phyloP scores from a whole-genome alignment of 73 alveolate genomes.

The Diophrys sp. region DNA sequence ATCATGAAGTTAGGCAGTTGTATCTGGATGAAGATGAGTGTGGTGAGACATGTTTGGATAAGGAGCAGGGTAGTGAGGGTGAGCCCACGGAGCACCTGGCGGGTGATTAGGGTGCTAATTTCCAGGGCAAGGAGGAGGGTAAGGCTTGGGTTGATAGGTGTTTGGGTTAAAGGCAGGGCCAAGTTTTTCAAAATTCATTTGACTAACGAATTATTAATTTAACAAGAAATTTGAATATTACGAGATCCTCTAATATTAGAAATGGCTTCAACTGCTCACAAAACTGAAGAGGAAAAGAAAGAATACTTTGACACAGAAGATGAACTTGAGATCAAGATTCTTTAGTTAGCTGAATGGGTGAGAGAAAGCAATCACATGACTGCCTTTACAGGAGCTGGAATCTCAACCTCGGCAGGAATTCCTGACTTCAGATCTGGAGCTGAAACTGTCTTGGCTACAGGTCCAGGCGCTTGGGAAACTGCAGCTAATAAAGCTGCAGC shows the following conservation, averaged over 20 bases:
- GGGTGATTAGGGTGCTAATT: not conserved
- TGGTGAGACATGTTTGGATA: too few relatives aligned
- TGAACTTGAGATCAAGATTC: constrained; percentile 62
- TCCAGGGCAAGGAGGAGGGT: not conserved
- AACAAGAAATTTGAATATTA: too few relatives aligned
- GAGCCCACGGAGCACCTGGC: not conserved
- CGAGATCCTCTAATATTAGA: too few relatives aligned
- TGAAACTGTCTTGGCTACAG: constrained; percentile 73
- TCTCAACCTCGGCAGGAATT: constrained; percentile 92
- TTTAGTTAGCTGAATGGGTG: constrained; percentile 65
- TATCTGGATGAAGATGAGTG: too few relatives aligned
- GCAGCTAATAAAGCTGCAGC: constrained; percentile 47
- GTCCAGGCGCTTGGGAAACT: constrained; percentile 88
- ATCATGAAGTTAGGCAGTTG: too few relatives aligned
- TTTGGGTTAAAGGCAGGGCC: not conserved
- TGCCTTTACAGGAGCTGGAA: constrained; percentile 96
- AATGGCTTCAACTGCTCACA: constrained; percentile 65
- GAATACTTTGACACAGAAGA: constrained; percentile 78
- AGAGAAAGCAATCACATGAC: constrained; percentile 66
- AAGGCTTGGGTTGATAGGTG: not conserved
- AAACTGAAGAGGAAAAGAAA: constrained; percentile 73
- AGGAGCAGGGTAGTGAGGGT: not conserved
- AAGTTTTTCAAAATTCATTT: not conserved
- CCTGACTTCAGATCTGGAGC: constrained; percentile 92
- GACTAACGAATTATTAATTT: too few relatives aligned